These are phyloP conservation scores for Solanum peruvianum DNA, from an alignment of 257 asterid species.

Conservation along the genomic window DNA sequence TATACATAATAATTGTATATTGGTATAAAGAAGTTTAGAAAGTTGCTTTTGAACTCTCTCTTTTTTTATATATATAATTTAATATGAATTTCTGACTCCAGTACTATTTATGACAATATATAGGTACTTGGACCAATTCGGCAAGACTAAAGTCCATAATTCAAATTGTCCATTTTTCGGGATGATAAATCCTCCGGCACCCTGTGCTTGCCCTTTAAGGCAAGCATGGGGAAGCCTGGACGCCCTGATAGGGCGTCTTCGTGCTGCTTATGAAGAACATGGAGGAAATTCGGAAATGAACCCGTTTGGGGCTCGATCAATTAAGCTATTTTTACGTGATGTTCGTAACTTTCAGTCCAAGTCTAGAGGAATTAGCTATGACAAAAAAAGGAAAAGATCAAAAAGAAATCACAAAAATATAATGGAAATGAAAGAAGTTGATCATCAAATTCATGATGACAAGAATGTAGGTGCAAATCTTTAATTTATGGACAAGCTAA, in stretches of 20 bases:
- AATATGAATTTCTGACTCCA: not conserved
- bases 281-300: slow-evolving; percentile 23
- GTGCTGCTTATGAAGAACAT: slow-evolving; percentile 33
- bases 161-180: slow-evolving; percentile 27
- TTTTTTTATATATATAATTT: not conserved
- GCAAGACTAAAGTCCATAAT: slow-evolving; percentile 30
- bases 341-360: slow-evolving; percentile 33
- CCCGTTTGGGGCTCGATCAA: slow-evolving; percentile 20
- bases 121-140: slow-evolving; percentile 25
- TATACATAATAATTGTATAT: not conserved
- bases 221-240: slow-evolving; percentile 39
- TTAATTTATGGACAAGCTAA: not conserved
- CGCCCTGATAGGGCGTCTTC: slow-evolving; percentile 27
- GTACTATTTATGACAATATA: not conserved
- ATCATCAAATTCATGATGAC: not conserved
- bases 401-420: not conserved
- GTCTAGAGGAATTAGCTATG: slow-evolving; percentile 32
- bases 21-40: not conserved
- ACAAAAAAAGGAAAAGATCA: slow-evolving; percentile 27
- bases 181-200: slow-evolving; percentile 14
- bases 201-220: slow-evolving; percentile 24
- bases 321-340: slow-evolving; percentile 23
- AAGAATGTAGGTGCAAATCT: not conserved
- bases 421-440: not conserved
- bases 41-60: not conserved